Base-by-base conservation (phyloP, 257 asterid species). In the Forsythia viridissima region DNA sequence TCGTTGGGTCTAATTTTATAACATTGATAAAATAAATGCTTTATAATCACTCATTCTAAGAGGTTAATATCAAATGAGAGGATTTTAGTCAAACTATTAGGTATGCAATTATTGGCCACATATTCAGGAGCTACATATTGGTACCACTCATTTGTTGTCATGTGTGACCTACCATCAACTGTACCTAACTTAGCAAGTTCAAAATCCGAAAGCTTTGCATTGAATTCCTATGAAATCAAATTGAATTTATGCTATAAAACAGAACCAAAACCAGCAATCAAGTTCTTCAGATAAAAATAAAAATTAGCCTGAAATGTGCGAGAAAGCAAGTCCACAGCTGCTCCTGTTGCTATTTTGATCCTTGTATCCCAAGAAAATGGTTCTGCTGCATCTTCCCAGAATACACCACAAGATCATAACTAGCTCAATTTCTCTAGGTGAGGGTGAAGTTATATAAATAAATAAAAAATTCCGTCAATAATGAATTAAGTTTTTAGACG, bases 181-280 rank as follows among this genome's bases (percentile, higher is more conserved):
- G 79, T 73, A 42, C 79, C 79, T 8, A 61, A 65, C n/a, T 65
- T 76, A 3, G 79, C 79, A 9, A 76, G 24, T 63, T 73, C 79
- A 42, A 76, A 76, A 42, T 76, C 79, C 3, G 79, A 76, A 41
- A 76, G 79, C 41, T 76, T 76, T 0, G 79, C 73, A 63, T 76
- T 76, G 11, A n/a, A 42, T 5, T 76, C 73, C 65, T 76, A n/a
- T 18, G 24, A 8, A 55, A 46, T 46, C 3, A 46, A 46, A 12
- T 24, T 24, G 24, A 24, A 24, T 24, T 24, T 0, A 24, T 24
- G 24, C 24, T 24, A 24, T 24, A 24, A 24, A 24, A 24, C 24
- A 24, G 24, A 24, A 24, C 24, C 24, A 24, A 24, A 24, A 24
- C 24, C 24, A 24, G 24, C 24, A 24, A 24, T 24, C 24, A 24